These are phyloP conservation scores for Xylariomycetidae sp. DNA, from an alignment of 2,329 filamentous ascomycete genomes.

Conservation along the genomic window DNA sequence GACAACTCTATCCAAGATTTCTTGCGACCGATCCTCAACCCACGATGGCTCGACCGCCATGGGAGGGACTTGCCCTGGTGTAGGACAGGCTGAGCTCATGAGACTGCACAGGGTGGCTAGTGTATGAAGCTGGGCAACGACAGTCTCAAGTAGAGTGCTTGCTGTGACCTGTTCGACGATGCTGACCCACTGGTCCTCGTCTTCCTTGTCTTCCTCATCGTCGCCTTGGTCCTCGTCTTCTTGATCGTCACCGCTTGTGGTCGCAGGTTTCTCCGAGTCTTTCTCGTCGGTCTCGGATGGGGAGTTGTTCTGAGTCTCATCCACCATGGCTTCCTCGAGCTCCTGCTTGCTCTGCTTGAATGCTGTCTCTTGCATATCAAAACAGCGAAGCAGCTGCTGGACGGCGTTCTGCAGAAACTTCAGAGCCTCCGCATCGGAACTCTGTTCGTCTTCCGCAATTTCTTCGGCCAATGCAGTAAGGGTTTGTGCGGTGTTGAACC, in stretches of 20 bases:
- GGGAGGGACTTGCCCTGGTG: no score
- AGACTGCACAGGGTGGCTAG: conserved; percentile 46
- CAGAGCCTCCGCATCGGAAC: conserved; percentile 29
- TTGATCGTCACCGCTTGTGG: conserved; percentile 8
- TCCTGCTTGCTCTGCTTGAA: conserved; percentile 20
- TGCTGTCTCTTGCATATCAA: conserved; percentile 42
- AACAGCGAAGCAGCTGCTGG: conserved; percentile 32
- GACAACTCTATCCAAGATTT: no score
- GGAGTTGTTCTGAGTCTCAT: conserved; percentile 20
- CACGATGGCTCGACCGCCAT: no score
- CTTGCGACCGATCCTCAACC: no score
- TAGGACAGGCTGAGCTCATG: no score
- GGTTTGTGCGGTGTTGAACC: conserved; percentile 69
- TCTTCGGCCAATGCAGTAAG: conserved; percentile 60
- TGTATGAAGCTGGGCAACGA: conserved; percentile 55
- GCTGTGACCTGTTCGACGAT: conserved; percentile 62
- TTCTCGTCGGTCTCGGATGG: background rate
- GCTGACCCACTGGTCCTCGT: conserved; percentile 56
- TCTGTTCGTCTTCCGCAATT: conserved; percentile 44
- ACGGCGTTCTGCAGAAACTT: conserved; percentile 31
- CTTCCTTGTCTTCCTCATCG: no score
- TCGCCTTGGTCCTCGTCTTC: conserved; percentile 22
- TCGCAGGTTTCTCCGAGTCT: no score
- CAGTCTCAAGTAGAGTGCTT: conserved; percentile 60
- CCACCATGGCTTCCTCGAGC: conserved; percentile 18